Evolutionary conservation across 306 rosid species (phyloP).

Genomic region (Vigna nakashimae): DNA sequence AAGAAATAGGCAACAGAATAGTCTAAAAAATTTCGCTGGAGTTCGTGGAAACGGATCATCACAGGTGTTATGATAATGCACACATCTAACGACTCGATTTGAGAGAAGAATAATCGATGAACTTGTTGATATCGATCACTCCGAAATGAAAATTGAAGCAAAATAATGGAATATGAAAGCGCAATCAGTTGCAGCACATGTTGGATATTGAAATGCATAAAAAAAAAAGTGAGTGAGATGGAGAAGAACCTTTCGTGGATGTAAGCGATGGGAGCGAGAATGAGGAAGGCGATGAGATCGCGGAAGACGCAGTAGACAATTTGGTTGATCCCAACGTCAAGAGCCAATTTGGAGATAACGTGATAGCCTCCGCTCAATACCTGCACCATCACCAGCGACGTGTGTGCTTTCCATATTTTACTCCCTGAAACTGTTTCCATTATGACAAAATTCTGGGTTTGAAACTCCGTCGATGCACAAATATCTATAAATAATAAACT

Average conservation of each 20-base stretch:
- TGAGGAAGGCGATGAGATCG: constrained; percentile 74
- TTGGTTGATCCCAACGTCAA: constrained; percentile 84
- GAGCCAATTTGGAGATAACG: constrained; percentile 86
- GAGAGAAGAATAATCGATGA: no score
- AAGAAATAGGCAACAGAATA: no score
- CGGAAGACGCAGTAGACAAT: constrained; percentile 86
- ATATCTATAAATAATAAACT: neutral
- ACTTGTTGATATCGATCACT: no score
- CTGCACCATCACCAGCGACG: constrained; percentile 78
- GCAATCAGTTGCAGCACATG: no score
- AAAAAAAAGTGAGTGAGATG: neutral
- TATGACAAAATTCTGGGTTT: no score
- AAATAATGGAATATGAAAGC: no score
- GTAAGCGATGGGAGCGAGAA: constrained; percentile 84
- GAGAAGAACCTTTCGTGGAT: constrained; percentile 69
- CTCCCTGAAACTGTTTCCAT: constrained; percentile 47
- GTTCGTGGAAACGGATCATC: no score
- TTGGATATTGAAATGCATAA: neutral
- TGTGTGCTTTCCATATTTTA: constrained; percentile 67
- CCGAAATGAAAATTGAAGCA: no score
- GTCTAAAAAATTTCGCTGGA: no score
- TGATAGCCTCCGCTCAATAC: constrained; percentile 84
- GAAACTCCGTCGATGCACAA: neutral
- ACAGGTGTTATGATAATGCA: no score
- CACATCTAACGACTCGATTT: no score